Evolutionary conservation across 169 alveolate species (phyloP), one percentile per base, ranked within the genome.

Genomic region (Plasmodium ovale): DNA sequence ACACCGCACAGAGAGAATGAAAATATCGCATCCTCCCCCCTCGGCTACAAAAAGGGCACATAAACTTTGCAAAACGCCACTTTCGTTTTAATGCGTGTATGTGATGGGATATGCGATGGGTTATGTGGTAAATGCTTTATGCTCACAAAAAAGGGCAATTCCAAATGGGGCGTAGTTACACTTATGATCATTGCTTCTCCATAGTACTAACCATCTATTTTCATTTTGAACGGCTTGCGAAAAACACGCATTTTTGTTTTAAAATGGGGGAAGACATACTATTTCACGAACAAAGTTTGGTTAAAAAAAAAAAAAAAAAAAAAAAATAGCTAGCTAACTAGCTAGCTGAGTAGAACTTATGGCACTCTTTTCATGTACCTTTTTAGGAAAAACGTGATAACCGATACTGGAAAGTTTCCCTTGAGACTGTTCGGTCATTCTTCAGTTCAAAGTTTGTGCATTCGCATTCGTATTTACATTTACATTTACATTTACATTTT

Each of bases 171-270:
- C n/a, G n/a, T n/a, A n/a, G n/a, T n/a, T n/a, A n/a, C n/a, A n/a
- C n/a, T n/a, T n/a, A n/a, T n/a, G n/a, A n/a, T n/a, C n/a, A n/a
- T n/a, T n/a, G n/a, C n/a, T n/a, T n/a, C n/a, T n/a, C n/a, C n/a
- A n/a, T n/a, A n/a, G n/a, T n/a, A n/a, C n/a, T n/a, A n/a, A n/a
- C n/a, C n/a, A n/a, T n/a, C n/a, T n/a, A n/a, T 65, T 21, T 29
- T 54, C 73, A 21, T 27, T 21, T n/a, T 47, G 27, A 49, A 19
- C 47, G 3, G 73, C 59, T 23, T 33, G 73, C 73, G 73, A 42
- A 65, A 33, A 65, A 65, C 6, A n/a, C 14, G 12, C 3, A 35
- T 27, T n/a, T 64, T 64, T 64, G n/a, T 64, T 64, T 60, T 14
- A 31, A 64, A 64, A 64, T 9, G 5, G 51, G 51, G 9, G 35